These are phyloP conservation scores for Cardamine chenopodiifolia DNA, from an alignment of 345 rosid genomes.

Conservation along the genomic window DNA sequence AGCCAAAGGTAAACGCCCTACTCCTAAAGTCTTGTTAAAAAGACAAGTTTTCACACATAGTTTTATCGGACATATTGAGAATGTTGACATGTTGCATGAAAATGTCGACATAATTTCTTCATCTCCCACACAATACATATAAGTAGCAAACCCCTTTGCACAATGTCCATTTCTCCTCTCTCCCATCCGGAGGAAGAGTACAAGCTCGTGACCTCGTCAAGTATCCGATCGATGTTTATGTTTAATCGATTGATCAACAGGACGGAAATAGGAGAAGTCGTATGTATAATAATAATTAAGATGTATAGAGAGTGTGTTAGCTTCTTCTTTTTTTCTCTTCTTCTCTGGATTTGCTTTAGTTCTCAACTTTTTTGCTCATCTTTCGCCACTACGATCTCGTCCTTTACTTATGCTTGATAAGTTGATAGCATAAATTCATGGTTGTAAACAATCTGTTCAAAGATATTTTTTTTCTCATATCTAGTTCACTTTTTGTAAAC, in stretches of 20 bases:
- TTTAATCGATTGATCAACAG: background rate
- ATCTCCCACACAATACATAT: constrained; percentile 14
- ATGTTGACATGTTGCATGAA: constrained; percentile 28
- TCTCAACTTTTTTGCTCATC: background rate
- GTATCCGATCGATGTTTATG: background rate
- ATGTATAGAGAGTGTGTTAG: background rate
- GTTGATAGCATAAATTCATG: background rate
- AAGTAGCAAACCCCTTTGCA: constrained; percentile 24
- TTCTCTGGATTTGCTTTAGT: too few species aligned
- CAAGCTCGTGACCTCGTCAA: constrained; percentile 21
- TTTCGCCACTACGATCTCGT: background rate
- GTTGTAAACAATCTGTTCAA: background rate
- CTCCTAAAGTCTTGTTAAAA: too few species aligned
- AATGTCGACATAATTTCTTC: constrained; percentile 41
- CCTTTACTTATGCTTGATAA: background rate
- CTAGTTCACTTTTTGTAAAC: background rate
- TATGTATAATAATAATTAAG: background rate
- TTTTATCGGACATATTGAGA: too few species aligned
- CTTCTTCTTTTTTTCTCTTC: background rate
- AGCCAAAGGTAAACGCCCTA: too few species aligned
- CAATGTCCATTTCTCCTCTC: constrained; percentile 7
- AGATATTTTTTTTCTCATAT: background rate
- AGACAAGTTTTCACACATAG: too few species aligned
- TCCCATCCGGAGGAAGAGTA: background rate
- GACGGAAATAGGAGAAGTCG: background rate